These are phyloP conservation scores for Tetrapisispora fleetii DNA, from an alignment of 805 yeast genomes.

Conservation along the genomic window DNA sequence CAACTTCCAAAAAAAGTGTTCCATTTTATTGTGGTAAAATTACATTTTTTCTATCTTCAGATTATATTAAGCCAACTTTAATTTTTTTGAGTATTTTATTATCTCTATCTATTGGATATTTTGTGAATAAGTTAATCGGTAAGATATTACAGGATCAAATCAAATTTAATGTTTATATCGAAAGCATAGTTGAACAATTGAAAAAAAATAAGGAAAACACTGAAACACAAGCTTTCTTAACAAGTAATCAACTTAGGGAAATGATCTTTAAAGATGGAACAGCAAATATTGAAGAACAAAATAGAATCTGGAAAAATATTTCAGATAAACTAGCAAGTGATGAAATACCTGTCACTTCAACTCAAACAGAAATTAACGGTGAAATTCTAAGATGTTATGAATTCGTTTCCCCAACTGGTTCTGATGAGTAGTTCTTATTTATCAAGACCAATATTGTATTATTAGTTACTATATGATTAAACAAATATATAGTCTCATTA, in stretches of 20 bases:
- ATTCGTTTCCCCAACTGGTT: conserved; percentile 41
- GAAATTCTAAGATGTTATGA: conserved; percentile 80
- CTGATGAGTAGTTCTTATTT: background rate
- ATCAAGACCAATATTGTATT: background rate
- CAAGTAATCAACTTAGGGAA: conserved; percentile 61
- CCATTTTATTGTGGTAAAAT: conserved; percentile 42
- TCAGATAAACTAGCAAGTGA: conserved; percentile 41
- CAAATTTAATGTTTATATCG: background rate
- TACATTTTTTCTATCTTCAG: conserved; percentile 18
- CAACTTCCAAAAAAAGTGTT: conserved; percentile 50
- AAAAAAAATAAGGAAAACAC: conserved; percentile 35
- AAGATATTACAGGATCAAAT: background rate
- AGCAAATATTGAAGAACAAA: conserved; percentile 30
- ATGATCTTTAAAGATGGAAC: conserved; percentile 31
- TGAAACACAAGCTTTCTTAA: conserved; percentile 37
- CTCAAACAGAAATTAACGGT: conserved; percentile 64
- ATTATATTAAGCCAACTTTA: background rate
- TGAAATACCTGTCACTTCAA: conserved; percentile 45
- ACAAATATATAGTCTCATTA: background rate
- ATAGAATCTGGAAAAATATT: conserved; percentile 49
- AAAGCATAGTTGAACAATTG: conserved; percentile 34
- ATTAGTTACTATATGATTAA: conserved; percentile 1
- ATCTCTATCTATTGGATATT: background rate
- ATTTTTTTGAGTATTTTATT: background rate
- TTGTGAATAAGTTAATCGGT: background rate